These are phyloP conservation scores for Microstroma glucosiphilum DNA, from an alignment of 1,284 basidiomycete genomes.

Conservation along the genomic window DNA sequence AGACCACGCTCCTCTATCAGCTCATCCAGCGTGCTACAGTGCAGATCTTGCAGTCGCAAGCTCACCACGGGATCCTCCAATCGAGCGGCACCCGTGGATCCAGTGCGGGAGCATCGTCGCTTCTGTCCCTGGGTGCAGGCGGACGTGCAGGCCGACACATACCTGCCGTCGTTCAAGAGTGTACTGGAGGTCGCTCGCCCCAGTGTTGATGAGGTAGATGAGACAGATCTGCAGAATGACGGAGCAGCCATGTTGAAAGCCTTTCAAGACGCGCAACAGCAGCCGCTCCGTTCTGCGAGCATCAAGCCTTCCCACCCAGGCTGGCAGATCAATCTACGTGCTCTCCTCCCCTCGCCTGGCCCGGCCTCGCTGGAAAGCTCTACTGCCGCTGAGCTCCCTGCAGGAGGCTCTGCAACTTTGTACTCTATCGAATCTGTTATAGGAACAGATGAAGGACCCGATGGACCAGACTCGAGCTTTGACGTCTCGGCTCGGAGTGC, in stretches of 20 bases:
- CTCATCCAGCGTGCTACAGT: neutral
- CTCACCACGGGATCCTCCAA: neutral
- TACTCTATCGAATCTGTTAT: neutral
- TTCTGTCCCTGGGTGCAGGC: constrained; percentile 6
- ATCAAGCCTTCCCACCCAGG: neutral
- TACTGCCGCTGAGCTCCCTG: neutral
- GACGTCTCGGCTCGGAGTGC: neutral
- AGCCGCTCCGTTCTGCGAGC: neutral
- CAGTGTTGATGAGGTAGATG: neutral
- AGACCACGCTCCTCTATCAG: neutral
- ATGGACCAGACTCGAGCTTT: neutral
- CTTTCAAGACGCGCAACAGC: neutral
- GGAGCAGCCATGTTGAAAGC: neutral
- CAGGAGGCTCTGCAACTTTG: neutral
- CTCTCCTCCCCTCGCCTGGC: neutral
- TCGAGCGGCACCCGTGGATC: neutral
- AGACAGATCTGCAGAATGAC: neutral
- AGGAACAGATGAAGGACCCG: neutral
- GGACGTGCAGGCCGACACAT: neutral
- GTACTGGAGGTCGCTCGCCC: neutral
- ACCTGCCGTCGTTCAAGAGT: neutral
- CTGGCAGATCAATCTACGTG: neutral
- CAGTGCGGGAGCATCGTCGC: neutral
- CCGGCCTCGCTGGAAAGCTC: neutral
- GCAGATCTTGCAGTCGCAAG: neutral